Percentiles rank a stretch among this genome's conserved stretches.
These are phyloP conservation scores for Fusarium chaquense DNA, from an alignment of 2,329 filamentous ascomycete species.

Conservation along the genomic window DNA sequence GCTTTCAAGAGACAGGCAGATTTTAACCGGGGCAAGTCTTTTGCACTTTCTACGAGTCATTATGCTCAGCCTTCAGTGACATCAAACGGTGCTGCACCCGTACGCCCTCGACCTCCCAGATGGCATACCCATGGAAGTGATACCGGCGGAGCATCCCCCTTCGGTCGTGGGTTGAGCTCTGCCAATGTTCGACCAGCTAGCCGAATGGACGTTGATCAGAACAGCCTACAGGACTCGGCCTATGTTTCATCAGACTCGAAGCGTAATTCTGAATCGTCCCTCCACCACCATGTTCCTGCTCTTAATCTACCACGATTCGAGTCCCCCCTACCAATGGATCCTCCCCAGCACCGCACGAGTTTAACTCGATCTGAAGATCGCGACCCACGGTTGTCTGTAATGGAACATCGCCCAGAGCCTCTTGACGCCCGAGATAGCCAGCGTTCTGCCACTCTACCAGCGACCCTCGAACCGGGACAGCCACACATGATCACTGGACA, in stretches of 20 bases:
- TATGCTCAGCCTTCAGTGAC: conserved; percentile 55
- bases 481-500: conserved; percentile 66
- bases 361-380: conserved; percentile 62
- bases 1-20: conserved; percentile 82
- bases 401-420: conserved; percentile 60
- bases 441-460: conserved; percentile 66
- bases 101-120: conserved; percentile 59
- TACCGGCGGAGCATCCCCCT: conserved; percentile 53
- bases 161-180: conserved; percentile 42
- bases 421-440: conserved; percentile 43
- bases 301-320: conserved; percentile 60
- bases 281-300: conserved; percentile 55
- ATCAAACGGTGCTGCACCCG: conserved; percentile 41
- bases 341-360: conserved; percentile 42
- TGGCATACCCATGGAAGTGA: conserved; percentile 64
- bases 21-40: conserved; percentile 63
- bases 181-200: conserved; percentile 40
- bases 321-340: conserved; percentile 52
- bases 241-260: conserved; percentile 68
- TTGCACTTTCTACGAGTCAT: conserved; percentile 61
- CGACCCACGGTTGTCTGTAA: conserved; percentile 67
- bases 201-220: conserved; percentile 60
- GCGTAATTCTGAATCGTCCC: conserved; percentile 62
- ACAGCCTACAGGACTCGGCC: conserved; percentile 64
- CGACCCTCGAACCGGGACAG: conserved; percentile 59